Evolutionary conservation across 345 rosid species (phyloP), one percentile per base, ranked within the genome.

Genomic region (Kernera saxatilis): DNA sequence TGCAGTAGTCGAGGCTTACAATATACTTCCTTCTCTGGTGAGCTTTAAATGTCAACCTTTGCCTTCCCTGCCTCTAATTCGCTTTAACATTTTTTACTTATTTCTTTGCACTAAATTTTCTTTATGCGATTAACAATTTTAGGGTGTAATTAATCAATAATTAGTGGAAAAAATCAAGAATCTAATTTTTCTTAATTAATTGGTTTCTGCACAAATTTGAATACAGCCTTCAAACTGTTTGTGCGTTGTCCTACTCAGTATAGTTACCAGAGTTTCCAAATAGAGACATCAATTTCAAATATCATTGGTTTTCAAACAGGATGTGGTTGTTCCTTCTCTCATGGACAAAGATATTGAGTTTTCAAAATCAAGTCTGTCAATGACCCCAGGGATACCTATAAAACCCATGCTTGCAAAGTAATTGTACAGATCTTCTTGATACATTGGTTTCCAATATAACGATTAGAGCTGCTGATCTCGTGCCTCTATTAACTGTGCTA

Each of bases 391-490:
- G 72, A 72, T 87, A 69, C 96, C 98, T 73, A 85, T 92, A 15
- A 90, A 88, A 84, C 96, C 95, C 41, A 90, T 92, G 97, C 98
- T 92, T 54, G 97, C 97, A 70, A 90, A 84, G 98, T 92, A 88
- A 55, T 64, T 57, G 8, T 55, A 7, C 66, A 64, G 3, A 26
- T 66, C 29, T 49, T 60, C 1, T 4, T 11, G 48, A 61, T 57
- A 29, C 44, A 33, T 62, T n/a, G 49, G 52, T 48, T 60, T 46
- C 18, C 12, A 52, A 13, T 43, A 43, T 67, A 36, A 35, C 5
- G 44, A 17, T 23, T 36, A 4, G 41, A 19, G 57, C 17, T 69
- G 19, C 67, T 71, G 35, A 45, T 78, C 61, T 23, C 63, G 55
- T 27, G 22, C 71, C 69, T 67, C 22, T 33, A 52, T 32, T 17